Base-by-base conservation (phyloP, 2,329 filamentous ascomycete species). In the Pseudocercospora ulei region DNA sequence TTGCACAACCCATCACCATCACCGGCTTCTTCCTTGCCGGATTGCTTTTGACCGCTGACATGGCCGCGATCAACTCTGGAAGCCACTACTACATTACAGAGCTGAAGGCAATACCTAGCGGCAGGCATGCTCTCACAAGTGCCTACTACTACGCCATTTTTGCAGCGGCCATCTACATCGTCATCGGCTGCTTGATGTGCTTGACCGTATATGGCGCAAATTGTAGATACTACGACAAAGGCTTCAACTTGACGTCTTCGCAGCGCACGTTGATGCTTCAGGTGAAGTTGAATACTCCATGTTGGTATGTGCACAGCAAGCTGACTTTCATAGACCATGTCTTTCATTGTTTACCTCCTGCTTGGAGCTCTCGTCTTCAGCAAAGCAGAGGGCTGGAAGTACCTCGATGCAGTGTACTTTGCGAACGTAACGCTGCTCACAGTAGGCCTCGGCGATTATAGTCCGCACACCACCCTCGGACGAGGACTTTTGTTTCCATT, bases 111-210 rank as follows among this genome's bases (percentile, higher is more conserved):
- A 38, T 46, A 7, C 52, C 53, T 5, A 31, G 38, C 3, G 41
- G 38, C 3, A 44, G 41, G 7, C 67, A 69, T 47, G 65, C 70
- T 1, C 56, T 76, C 14, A 69, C 69, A 0, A 69, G 73, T 48
- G 70, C 71, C 4, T 76, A 69, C 53, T 78, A 76, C 53, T 77
- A 76, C 47, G 73, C 65, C 1, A 68, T 74, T 36, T 72, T 74
- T 39, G 74, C 74, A 3, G 70, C 73, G 2, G 65, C 54, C 0
- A 53, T 76, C 2, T 77, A 77, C 50, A 70, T 72, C 41, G 62
- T 75, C 36, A 68, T 77, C 24, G 65, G 70, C 1, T 63, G 63
- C 2, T 55, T 76, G 5, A 69, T 76, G 66, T 61, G 68, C 18
- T 49, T 73, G 5, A 77, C 73, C 0, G 69, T 73, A 1, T 67